Evolutionary conservation across 2,329 filamentous ascomycete genomes (phyloP).

Genomic region (Neopestalotiopsis rosae): DNA sequence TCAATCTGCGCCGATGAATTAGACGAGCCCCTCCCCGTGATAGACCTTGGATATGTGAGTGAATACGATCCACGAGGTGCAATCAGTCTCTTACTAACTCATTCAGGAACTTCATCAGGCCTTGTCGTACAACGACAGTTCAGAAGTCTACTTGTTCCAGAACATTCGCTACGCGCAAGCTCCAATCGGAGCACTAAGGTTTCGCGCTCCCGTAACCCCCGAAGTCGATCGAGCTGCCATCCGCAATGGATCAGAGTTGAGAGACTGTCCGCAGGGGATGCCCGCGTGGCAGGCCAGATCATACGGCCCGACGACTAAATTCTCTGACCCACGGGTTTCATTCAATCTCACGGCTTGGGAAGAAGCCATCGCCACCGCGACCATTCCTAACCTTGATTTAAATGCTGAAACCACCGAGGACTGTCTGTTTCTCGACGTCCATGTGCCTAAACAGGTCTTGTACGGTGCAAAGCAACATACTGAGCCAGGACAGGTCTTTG

Average conservation of each 20-base stretch:
- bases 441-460: conserved; percentile 6
- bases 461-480: not conserved
- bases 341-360: conserved; percentile 2
- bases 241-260: not conserved
- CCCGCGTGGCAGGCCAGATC: not conserved
- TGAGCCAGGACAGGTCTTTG: not conserved
- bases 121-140: not conserved
- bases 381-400: not conserved
- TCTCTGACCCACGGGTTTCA: not conserved
- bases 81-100: not conserved
- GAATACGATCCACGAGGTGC: not conserved
- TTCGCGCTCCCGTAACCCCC: not conserved
- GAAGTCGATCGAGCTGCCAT: not conserved
- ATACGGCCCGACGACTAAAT: not conserved
- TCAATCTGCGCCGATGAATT: not conserved
- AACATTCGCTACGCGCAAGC: conserved; percentile 51
- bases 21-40: not conserved
- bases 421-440: conserved; percentile 20
- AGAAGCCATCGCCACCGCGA: not conserved
- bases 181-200: conserved; percentile 44
- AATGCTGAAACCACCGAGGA: conserved; percentile 10
- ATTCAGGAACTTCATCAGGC: conserved; percentile 1
- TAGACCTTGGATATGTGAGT: not conserved
- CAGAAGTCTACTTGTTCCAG: conserved; percentile 33
- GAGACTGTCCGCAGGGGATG: conserved; percentile 3